phyloP scores from a whole-genome alignment of 2,329 filamentous ascomycete genomes.

The Sporothrix brunneoviolacea region DNA sequence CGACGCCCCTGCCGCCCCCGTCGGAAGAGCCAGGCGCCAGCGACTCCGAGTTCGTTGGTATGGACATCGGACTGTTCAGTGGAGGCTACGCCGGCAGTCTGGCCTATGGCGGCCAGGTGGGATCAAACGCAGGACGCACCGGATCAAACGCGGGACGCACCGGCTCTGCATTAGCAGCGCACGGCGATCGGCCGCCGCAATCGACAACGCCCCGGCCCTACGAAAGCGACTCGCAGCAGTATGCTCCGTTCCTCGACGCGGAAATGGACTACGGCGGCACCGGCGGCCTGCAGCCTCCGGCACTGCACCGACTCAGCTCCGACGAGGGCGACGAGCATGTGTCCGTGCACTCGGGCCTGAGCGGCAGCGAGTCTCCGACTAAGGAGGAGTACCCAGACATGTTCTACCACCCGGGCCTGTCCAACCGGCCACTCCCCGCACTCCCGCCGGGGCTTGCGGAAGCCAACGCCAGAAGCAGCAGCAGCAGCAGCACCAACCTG shows the following conservation, averaged over 20 bases:
- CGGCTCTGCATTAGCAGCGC: conserved; percentile 29
- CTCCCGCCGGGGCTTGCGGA: conserved; percentile 59
- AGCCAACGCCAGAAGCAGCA: conserved; percentile 4
- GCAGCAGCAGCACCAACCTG: conserved; percentile 44
- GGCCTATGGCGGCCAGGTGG: conserved; percentile 43
- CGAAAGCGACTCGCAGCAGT: conserved; percentile 28
- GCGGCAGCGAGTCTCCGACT: conserved; percentile 57
- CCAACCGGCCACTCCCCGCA: conserved; percentile 56
- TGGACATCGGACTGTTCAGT: conserved; percentile 69
- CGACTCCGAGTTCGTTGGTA: conserved; percentile 64
- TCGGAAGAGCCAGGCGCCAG: conserved; percentile 49
- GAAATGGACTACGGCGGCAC: conserved; percentile 83
- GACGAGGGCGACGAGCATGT: conserved; percentile 83
- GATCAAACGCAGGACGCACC: conserved; percentile 32
- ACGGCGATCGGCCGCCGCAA: conserved; percentile 40
- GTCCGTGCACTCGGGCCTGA: conserved; percentile 49
- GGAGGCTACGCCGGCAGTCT: conserved; percentile 58
- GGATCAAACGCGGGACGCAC: conserved; percentile 33
- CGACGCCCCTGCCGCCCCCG: conserved; percentile 37
- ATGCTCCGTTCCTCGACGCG: conserved; percentile 49
- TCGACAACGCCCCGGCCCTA: conserved; percentile 37
- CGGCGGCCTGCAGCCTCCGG: conserved; percentile 77
- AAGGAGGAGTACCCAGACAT: conserved; percentile 78
- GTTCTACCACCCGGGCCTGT: conserved; percentile 84
- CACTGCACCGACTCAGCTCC: conserved; percentile 70